Conservation (phyloP, 73 alveolate genomes). For the Stentor coeruleus region DNA sequence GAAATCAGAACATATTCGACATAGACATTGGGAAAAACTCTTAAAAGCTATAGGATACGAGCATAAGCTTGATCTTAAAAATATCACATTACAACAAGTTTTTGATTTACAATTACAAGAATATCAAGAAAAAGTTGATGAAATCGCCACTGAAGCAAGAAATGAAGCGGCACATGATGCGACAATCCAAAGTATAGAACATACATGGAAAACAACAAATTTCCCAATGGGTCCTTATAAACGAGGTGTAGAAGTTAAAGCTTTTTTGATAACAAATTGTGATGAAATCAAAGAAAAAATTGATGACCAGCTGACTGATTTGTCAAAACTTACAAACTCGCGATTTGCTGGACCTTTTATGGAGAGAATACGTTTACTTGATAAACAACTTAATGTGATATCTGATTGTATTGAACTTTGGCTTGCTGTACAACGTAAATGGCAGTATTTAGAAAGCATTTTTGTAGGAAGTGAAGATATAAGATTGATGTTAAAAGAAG, state of each 20-base stretch:
- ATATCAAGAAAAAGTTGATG: constrained; percentile 93
- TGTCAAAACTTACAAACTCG: constrained; percentile 86
- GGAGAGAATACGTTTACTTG: constrained; percentile 88
- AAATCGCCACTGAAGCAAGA: constrained; percentile 95
- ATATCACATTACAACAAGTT: constrained; percentile 93
- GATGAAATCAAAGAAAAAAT: constrained; percentile 88
- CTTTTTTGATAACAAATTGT: constrained; percentile 85
- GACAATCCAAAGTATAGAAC: constrained; percentile 82
- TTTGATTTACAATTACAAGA: constrained; percentile 90
- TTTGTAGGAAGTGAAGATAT: constrained; percentile 99
- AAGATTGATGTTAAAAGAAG: constrained; percentile 97
- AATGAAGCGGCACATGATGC: constrained; percentile 94
- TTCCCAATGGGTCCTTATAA: constrained; percentile 86
- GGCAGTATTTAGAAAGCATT: constrained; percentile 99
- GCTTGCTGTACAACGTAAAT: constrained; percentile 94
- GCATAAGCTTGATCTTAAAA: constrained; percentile 87
- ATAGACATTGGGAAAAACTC: constrained; percentile 95
- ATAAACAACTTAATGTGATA: constrained; percentile 91
- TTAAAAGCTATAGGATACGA: constrained; percentile 94
- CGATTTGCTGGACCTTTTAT: constrained; percentile 92
- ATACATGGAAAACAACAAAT: constrained; percentile 83
- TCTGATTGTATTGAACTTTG: constrained; percentile 94
- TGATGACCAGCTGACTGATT: constrained; percentile 91
- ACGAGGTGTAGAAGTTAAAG: constrained; percentile 89
- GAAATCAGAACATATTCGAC: constrained; percentile 92